Percentiles rank a stretch among this genome's conserved stretches.
phyloP scores from a whole-genome alignment of 2,329 filamentous ascomycete genomes.

The Pseudogymnoascus sp. region DNA sequence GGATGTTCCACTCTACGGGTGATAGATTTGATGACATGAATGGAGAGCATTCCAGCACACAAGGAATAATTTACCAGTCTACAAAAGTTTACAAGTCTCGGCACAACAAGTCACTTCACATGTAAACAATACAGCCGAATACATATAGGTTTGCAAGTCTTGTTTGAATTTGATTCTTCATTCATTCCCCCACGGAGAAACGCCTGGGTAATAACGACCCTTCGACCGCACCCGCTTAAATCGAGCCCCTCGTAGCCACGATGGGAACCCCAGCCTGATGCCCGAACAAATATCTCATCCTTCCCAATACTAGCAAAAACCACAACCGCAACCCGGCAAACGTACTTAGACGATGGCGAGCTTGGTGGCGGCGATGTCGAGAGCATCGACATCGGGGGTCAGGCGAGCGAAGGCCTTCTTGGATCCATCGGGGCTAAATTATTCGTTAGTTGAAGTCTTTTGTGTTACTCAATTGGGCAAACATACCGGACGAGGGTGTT shows the following conservation, averaged over 20 bases:
- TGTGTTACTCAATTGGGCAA: background rate
- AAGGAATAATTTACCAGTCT: background rate
- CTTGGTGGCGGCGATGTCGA: slow-evolving; percentile 99
- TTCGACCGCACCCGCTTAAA: slow-evolving; percentile 4
- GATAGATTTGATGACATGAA: background rate
- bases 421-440: slow-evolving; percentile 72
- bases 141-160: slow-evolving; percentile 5
- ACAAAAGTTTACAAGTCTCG: background rate
- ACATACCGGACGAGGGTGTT: slow-evolving; percentile 95
- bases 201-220: slow-evolving; percentile 5
- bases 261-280: background rate
- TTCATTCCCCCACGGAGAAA: slow-evolving; percentile 4
- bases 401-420: slow-evolving; percentile 99
- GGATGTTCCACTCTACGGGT: background rate
- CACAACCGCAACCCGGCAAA: slow-evolving; percentile 36
- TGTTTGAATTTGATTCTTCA: slow-evolving; percentile 8
- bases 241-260: background rate
- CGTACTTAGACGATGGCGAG: slow-evolving; percentile 82
- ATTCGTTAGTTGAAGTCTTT: slow-evolving; percentile 15
- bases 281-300: slow-evolving; percentile 15
- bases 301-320: slow-evolving; percentile 28
- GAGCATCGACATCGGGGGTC: slow-evolving; percentile 91
- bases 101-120: background rate
- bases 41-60: background rate
- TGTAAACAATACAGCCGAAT: background rate